A percentile compares a stretch with the other conserved stretches of the same genome.
Conservation (phyloP, 176 grass and related monocot species). For the Bolboschoenus planiculmis region DNA sequence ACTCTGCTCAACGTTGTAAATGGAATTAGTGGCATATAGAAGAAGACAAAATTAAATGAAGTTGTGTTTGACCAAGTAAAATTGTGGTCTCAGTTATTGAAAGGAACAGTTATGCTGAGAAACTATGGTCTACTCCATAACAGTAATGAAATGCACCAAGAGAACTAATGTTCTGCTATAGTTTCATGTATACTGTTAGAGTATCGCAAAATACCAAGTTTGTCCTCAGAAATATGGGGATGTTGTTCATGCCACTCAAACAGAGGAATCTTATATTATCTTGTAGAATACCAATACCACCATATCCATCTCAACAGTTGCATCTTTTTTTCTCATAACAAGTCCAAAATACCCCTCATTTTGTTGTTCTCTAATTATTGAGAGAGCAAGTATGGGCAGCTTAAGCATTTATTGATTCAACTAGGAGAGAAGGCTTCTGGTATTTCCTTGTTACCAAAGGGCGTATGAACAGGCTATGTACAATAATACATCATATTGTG, state of each 20-base stretch:
- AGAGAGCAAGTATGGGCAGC: background rate
- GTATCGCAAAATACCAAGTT: background rate
- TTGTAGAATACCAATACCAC: background rate
- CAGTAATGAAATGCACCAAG: background rate
- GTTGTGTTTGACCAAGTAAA: background rate
- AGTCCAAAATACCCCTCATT: no score
- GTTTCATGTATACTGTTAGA: background rate
- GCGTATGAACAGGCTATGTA: background rate
- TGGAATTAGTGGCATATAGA: background rate
- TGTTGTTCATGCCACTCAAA: background rate
- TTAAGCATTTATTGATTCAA: background rate
- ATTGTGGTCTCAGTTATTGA: background rate
- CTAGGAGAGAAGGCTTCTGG: background rate
- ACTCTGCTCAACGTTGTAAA: background rate
- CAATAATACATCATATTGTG: background rate
- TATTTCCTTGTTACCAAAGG: background rate
- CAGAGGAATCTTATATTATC: background rate
- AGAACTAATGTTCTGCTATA: background rate
- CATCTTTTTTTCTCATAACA: no score
- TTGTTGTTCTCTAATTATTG: background rate
- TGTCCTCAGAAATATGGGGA: background rate
- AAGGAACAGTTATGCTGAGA: background rate
- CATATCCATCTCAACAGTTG: background rate
- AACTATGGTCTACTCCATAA: background rate
- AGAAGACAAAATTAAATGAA: background rate